Percentiles rank a stretch among this genome's conserved stretches.
phyloP scores from a whole-genome alignment of 2,329 filamentous ascomycete genomes.

The Pestalotiopsis sp. region DNA sequence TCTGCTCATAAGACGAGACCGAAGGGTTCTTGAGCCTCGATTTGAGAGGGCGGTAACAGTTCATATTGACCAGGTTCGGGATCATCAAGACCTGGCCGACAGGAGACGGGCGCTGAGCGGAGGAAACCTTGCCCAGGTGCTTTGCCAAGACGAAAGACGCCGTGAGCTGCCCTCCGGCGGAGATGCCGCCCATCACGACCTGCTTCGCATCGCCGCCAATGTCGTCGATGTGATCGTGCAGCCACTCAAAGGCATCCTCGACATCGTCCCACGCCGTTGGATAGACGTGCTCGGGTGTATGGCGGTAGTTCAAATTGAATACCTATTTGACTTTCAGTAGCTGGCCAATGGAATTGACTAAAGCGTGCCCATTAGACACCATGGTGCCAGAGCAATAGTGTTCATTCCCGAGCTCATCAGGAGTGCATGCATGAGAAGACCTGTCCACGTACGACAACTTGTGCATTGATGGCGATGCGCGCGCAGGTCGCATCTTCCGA shows the following conservation, averaged over 20 bases:
- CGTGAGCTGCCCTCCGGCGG: conserved; percentile 47
- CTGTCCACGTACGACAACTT: conserved; percentile 36
- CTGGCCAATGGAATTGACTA: conserved; percentile 24
- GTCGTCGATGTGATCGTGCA: conserved; percentile 43
- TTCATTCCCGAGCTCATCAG: no score
- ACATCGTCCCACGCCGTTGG: conserved; percentile 56
- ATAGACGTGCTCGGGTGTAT: conserved; percentile 56
- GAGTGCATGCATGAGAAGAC: background rate
- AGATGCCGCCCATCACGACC: conserved; percentile 51
- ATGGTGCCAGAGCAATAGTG: no score
- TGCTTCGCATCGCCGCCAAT: conserved; percentile 40
- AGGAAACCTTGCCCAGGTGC: conserved; percentile 26
- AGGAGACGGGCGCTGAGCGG: conserved; percentile 30
- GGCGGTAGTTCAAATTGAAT: conserved; percentile 60
- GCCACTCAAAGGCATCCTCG: conserved; percentile 58
- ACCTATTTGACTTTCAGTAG: background rate
- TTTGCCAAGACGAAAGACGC: conserved; percentile 43
- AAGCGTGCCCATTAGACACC: background rate
- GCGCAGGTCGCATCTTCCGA: conserved; percentile 57
- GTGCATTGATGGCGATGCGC: conserved; percentile 43
- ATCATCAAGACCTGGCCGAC: conserved; percentile 56
- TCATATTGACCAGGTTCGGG: conserved; percentile 41
- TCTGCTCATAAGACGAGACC: conserved; percentile 46
- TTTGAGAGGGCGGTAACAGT: conserved; percentile 32
- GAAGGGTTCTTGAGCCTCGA: conserved; percentile 37